Percentiles rank a stretch among this genome's conserved stretches.
Evolutionary conservation across 2,329 filamentous ascomycete species (phyloP).

Genomic region (Talaromyces sp.): DNA sequence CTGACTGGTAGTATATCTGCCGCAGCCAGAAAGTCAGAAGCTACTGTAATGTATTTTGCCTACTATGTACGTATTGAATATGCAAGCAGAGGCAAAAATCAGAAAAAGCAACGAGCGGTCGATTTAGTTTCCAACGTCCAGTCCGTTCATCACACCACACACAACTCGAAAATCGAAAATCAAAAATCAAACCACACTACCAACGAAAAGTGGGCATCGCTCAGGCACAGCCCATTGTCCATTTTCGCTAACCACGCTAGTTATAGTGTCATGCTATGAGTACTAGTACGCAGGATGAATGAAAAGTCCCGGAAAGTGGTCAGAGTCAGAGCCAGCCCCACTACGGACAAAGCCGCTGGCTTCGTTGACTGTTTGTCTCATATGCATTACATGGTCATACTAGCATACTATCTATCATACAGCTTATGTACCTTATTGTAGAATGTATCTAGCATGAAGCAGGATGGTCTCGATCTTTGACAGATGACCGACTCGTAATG

Average conservation of each 20-base stretch:
- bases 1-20: neutral
- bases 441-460: too few relatives aligned
- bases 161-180: neutral
- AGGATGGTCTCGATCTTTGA: too few relatives aligned
- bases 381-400: neutral
- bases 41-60: neutral
- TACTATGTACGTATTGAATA: neutral
- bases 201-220: neutral
- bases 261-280: neutral
- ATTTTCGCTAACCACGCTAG: neutral
- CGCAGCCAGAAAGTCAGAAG: neutral
- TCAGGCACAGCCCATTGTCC: neutral
- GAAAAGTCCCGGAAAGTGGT: neutral
- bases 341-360: neutral
- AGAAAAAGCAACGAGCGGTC: neutral
- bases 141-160: neutral
- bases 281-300: neutral
- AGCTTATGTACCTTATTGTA: too few relatives aligned
- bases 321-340: neutral
- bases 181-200: neutral
- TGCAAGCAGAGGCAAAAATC: neutral
- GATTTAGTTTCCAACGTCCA: neutral
- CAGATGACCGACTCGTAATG: neutral
- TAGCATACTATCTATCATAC: too few relatives aligned
- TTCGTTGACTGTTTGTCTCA: neutral